Conservation (phyloP, 2,329 filamentous ascomycete species). For the Penicillium rolfsii region DNA sequence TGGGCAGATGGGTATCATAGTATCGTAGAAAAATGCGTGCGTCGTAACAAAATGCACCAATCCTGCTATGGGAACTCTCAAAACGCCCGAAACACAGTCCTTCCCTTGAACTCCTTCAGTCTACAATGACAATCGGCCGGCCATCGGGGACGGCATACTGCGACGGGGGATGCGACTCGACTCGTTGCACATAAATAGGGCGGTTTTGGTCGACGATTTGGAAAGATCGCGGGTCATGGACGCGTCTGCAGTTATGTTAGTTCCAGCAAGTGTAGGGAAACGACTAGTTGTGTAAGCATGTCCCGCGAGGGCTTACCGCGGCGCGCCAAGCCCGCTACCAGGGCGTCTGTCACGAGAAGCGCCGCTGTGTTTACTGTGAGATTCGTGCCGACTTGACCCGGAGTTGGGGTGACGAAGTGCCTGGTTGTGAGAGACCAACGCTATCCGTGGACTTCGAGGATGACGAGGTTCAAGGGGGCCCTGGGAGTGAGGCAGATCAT, state of each 20-base stretch:
- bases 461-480: slow-evolving; percentile 18
- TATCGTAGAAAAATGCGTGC: slow-evolving; percentile 26
- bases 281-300: not conserved
- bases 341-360: slow-evolving; percentile 24
- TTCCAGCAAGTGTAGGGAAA: not conserved
- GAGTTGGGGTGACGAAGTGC: slow-evolving; percentile 14
- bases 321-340: slow-evolving; percentile 20
- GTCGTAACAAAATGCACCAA: slow-evolving; percentile 15
- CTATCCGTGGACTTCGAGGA: slow-evolving; percentile 16
- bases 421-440: slow-evolving; percentile 22
- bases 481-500: slow-evolving; percentile 22
- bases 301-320: slow-evolving; percentile 26
- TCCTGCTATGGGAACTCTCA: not conserved
- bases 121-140: slow-evolving; percentile 34
- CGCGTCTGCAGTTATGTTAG: slow-evolving; percentile 21
- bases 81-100: not conserved
- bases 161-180: slow-evolving; percentile 25
- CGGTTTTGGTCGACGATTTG: slow-evolving; percentile 28
- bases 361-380: slow-evolving; percentile 10
- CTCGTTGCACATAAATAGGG: slow-evolving; percentile 30
- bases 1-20: slow-evolving; percentile 33
- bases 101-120: slow-evolving; percentile 23
- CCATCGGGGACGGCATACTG: slow-evolving; percentile 27
- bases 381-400: slow-evolving; percentile 9
- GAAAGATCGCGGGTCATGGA: slow-evolving; percentile 24